Base-by-base conservation (phyloP, 805 yeast species). In the Saturnispora kantuleensis region DNA sequence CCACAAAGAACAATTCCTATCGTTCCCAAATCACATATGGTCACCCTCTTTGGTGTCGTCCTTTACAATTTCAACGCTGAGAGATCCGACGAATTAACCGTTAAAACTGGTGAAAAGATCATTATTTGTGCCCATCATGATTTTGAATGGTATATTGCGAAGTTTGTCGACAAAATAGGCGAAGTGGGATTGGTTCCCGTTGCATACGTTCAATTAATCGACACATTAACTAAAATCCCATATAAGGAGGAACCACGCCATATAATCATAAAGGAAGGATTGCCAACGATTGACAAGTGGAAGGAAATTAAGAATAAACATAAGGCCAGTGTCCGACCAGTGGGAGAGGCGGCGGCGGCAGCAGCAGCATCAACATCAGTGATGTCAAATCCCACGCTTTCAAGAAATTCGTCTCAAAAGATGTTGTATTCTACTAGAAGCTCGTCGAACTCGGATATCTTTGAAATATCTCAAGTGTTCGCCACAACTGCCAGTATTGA, bases 121-220 rank as follows among this genome's bases (percentile, higher is more conserved):
- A 84, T 89, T 29, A 78, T 94, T 10, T 90, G 96, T 64, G 99
- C 99, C 2, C 97, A 90, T 63, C 95, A 90, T 58, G 88, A 87
- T 45, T 84, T 71, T 52, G 99, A 94, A 65, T 93, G 99, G 99
- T 89, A 88, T 55, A 93, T 93, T 48, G 97, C 97, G 5, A 93
- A 93, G 61, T 96, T 96, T 11, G 84, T 93, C 36, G 94, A 90
- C 48, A 71, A 97, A 44, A 69, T 93, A 33, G 97, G 98, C 21
- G 98, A 97, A 1, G 97, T 97, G 0, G 98, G 99, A 1, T 70
- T 93, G 38, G 94, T 93, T 7, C 98, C 99, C 0, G 89, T 86
- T 5, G 76, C 85, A 15, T 93, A 84, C 56, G 93, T 93, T 18
- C 85, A 87, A 57, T 74, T 90, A 32, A 77, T 90, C 35, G 95